Base-by-base conservation (phyloP, 805 yeast genomes). In the Yarrowia osloensis region DNA sequence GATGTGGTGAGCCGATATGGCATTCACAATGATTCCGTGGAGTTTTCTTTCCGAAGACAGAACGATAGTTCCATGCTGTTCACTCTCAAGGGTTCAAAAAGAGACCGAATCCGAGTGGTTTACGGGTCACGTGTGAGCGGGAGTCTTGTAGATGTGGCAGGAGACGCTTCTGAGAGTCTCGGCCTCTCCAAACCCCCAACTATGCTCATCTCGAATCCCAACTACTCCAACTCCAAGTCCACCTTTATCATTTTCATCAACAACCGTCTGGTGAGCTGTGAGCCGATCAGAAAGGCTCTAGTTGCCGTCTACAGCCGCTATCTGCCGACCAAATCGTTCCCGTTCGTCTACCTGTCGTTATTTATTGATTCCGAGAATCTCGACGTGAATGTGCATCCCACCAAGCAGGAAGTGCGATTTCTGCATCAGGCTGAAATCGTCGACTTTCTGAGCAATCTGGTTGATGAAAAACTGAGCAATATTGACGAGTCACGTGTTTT, bases 361-460 rank as follows among this genome's bases (percentile, higher is more conserved):
- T 79, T 79, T 21, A 85, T 95, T 2, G 79, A 81, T 24, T 90
- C 97, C 0, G 78, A 77, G 37, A 87, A 88, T 69, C 81, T 95
- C 8, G 99, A 95, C 75, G 98, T 95, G 17, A 95, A 95, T 74
- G 88, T 95, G 15, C 99, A 95, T 74, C 99, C 99, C 0, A 94
- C 98, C 0, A 95, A 95, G 72, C 82, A 94, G 68, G 98, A 94
- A 72, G 98, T 95, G 2, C 76, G 96, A 49, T 92, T 95, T 74
- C 78, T 95, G 39, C 77, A 86, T 74, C 98, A 95, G 72, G 95
- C 89, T 52, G 98, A 93, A 73, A 91, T 95, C 22, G 83, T 90
- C 87, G 44, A 71, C 73, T 39, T 80, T 93, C 1, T 81, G 88
- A 35, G 75, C 76, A 0, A 71, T 76, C 5, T 73, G 92, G 0